Evolutionary conservation across 2,329 filamentous ascomycete genomes (phyloP).

Genomic region (Diaporthe ampelina): DNA sequence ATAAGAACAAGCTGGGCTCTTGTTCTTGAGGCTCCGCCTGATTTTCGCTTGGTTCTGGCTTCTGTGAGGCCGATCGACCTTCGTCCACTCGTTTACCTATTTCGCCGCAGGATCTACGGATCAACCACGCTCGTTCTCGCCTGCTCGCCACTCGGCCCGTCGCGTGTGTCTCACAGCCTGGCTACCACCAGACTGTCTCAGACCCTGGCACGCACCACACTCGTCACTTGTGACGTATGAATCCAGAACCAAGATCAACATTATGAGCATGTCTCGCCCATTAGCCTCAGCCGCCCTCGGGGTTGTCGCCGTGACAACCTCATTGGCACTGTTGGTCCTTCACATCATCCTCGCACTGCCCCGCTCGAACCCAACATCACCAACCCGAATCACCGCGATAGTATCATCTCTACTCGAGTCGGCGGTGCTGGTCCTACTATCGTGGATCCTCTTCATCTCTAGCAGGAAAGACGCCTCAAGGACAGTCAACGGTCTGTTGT

Average conservation of each 20-base stretch:
- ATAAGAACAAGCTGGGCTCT: constrained; percentile 38
- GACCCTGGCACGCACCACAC: constrained; percentile 37
- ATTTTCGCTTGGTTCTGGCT: constrained; percentile 11
- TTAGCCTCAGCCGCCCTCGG: constrained; percentile 55
- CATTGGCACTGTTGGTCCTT: constrained; percentile 55
- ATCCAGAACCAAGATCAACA: constrained; percentile 32
- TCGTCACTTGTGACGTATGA: constrained; percentile 36
- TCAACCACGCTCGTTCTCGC: constrained; percentile 34
- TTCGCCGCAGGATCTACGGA: constrained; percentile 40
- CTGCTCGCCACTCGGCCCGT: constrained; percentile 31
- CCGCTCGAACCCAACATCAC: constrained; percentile 47
- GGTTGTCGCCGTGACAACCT: constrained; percentile 54
- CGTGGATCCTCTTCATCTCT: constrained; percentile 50
- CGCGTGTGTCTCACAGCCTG: constrained; percentile 34
- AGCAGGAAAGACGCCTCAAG: constrained; percentile 41
- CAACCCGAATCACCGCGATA: constrained; percentile 54
- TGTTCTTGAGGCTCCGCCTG: constrained; percentile 14
- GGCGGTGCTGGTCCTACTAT: constrained; percentile 53
- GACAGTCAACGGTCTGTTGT: constrained; percentile 52
- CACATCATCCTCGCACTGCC: constrained; percentile 57
- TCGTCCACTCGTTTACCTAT: constrained; percentile 41
- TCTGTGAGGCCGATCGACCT: constrained; percentile 38
- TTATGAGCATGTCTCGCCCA: constrained; percentile 34
- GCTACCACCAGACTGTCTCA: constrained; percentile 30
- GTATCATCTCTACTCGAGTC: constrained; percentile 56